These are phyloP conservation scores for Aspergillus niger DNA, from an alignment of 2,329 filamentous ascomycete genomes.

Conservation along the genomic window DNA sequence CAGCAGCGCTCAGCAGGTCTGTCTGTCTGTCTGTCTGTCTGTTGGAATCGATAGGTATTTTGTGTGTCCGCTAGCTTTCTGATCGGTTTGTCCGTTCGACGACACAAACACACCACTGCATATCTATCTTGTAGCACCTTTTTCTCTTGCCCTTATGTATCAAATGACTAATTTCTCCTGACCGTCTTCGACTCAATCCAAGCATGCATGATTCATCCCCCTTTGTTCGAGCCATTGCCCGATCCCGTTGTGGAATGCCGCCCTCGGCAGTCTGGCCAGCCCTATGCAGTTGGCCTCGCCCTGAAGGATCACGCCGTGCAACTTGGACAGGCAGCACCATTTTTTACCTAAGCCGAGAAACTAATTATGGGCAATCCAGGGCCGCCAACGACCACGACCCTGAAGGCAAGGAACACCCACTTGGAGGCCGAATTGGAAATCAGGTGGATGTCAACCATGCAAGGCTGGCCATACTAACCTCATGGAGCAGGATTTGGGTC, in stretches of 20 bases:
- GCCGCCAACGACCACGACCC: background rate
- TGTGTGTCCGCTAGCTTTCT: background rate
- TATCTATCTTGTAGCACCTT: no score
- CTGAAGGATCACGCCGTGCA: background rate
- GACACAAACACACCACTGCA: no score
- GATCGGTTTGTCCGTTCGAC: background rate
- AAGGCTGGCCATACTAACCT: background rate
- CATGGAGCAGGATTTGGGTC: background rate
- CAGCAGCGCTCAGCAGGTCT: background rate
- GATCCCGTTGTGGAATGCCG: background rate
- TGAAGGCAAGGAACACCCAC: background rate
- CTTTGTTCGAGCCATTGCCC: background rate
- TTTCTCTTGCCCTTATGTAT: no score
- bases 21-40: background rate
- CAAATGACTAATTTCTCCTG: background rate
- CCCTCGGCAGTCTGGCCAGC: slow-evolving; percentile 2
- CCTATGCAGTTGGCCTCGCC: slow-evolving; percentile 1
- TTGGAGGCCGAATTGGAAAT: background rate
- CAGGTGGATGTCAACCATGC: background rate
- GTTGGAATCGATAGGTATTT: background rate
- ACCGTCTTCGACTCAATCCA: background rate
- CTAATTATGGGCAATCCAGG: background rate
- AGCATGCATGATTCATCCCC: background rate
- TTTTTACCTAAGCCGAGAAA: background rate
- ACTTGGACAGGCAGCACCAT: slow-evolving; percentile 5